Base-by-base conservation (phyloP, 1,284 basidiomycete species). In the Ustilago cynodontis region DNA sequence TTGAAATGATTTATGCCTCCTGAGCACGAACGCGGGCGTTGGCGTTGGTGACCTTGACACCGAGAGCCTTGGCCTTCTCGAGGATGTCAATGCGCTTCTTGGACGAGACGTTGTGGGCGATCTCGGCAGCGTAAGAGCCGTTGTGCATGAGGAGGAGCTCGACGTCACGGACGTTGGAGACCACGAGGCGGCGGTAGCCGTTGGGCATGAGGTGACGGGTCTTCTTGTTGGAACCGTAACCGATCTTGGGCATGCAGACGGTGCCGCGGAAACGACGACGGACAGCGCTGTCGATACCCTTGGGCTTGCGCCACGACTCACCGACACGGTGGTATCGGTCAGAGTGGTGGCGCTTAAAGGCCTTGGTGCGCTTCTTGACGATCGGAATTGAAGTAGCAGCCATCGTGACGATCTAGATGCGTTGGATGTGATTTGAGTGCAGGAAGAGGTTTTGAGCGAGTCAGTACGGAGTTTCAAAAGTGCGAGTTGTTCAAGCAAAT, bases 81-180 rank as follows among this genome's bases (percentile, higher is more conserved):
- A 99, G 89, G 84, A 99, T 96, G 80, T 91, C 89, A 75, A 93
- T 92, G 85, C 97, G 94, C 91, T 99, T 98, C 88, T 94, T 93
- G 89, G 93, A 93, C 89, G 92, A 94, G 83, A 99, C 95, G 86
- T 92, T 93, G 90, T 98, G 95, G 66, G 97, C 97, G 85, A 99
- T 94, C 88, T 95, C 94, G 73, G 95, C 97, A 71, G 95, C 93
- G 87, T 93, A 99, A 86, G 90, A 93, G 90, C 93, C 93, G 91
- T 95, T 97, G 91, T 99, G 95, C 84, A 86, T 86, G 63, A 86
- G 74, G 54, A 86, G 81, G 37, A 86, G 80, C 67, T 86, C 84
- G 50, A 86, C 79, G 70, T 86, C 84, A 49, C 70, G 79, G 62
- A 70, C 53, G 81, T 86, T 86, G 60, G 76, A 77, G 59, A 86